Conservation (phyloP, 495 filamentous ascomycete species). For the Ramalina intermedia region DNA sequence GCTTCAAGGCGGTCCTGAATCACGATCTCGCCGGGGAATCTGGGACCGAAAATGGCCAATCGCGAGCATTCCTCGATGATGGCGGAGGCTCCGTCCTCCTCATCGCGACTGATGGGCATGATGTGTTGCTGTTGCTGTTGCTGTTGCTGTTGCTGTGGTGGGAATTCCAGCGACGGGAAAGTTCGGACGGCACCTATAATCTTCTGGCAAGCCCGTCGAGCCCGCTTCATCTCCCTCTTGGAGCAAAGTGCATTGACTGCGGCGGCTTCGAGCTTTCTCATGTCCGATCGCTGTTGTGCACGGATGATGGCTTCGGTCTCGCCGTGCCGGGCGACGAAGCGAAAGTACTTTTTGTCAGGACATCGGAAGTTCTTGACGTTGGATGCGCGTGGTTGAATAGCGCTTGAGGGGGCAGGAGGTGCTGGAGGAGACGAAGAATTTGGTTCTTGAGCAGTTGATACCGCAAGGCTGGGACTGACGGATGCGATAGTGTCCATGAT, state of each 20-base stretch:
- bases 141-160: not conserved
- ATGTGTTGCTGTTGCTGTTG: no score
- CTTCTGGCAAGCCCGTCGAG: not conserved
- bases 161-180: slow-evolving; percentile 1
- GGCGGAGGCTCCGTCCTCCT: not conserved
- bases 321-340: not conserved
- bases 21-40: not conserved
- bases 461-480: no score
- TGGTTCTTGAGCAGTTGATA: no score
- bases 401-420: no score
- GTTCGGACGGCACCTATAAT: not conserved
- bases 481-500: no score
- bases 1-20: slow-evolving; percentile 5
- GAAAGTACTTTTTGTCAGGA: not conserved
- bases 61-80: not conserved
- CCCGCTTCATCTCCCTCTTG: slow-evolving; percentile 6
- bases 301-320: not conserved
- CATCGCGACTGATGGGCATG: not conserved
- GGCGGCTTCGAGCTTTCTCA: not conserved
- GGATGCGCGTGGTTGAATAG: no score
- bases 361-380: no score
- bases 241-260: not conserved
- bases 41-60: not conserved
- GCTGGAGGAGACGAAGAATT: no score
- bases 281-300: not conserved